Conservation (phyloP, 2,329 filamentous ascomycete species). For the Hirsutella rhossiliensis region DNA sequence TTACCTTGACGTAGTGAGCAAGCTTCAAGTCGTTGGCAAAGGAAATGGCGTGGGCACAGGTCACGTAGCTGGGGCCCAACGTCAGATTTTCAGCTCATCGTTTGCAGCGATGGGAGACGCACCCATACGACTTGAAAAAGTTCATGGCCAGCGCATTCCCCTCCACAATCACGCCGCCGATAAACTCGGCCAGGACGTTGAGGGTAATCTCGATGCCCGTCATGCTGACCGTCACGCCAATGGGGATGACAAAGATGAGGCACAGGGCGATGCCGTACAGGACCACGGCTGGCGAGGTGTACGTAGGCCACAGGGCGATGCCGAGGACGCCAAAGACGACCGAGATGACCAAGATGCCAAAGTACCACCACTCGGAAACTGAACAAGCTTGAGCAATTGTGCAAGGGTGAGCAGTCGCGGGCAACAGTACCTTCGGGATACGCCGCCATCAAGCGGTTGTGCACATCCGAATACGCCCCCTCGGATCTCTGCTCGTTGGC, state of each 20-base stretch:
- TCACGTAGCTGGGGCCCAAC: constrained; percentile 18
- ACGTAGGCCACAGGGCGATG: constrained; percentile 26
- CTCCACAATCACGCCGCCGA: constrained; percentile 28
- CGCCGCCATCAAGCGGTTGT: constrained; percentile 32
- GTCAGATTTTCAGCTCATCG: no score
- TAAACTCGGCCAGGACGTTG: constrained; percentile 35
- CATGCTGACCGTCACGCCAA: constrained; percentile 28
- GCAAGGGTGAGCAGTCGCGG: not conserved
- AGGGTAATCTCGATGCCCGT: constrained; percentile 28
- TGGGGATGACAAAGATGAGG: constrained; percentile 28
- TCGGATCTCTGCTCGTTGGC: constrained; percentile 3
- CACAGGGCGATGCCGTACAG: constrained; percentile 29
- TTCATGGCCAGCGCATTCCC: constrained; percentile 34
- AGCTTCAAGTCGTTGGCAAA: constrained; percentile 24
- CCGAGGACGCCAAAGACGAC: constrained; percentile 21
- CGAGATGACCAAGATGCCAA: constrained; percentile 16
- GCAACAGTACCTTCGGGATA: constrained; percentile 30
- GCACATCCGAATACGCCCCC: constrained; percentile 20
- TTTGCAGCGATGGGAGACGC: not conserved
- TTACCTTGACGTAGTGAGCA: constrained; percentile 31
- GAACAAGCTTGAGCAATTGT: no score
- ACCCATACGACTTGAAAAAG: constrained; percentile 31
- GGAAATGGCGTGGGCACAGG: constrained; percentile 20
- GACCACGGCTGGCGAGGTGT: constrained; percentile 28
- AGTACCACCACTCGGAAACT: constrained; percentile 36